These are phyloP conservation scores for Penicillium coffeae DNA, from an alignment of 495 filamentous ascomycete genomes.

Conservation along the genomic window DNA sequence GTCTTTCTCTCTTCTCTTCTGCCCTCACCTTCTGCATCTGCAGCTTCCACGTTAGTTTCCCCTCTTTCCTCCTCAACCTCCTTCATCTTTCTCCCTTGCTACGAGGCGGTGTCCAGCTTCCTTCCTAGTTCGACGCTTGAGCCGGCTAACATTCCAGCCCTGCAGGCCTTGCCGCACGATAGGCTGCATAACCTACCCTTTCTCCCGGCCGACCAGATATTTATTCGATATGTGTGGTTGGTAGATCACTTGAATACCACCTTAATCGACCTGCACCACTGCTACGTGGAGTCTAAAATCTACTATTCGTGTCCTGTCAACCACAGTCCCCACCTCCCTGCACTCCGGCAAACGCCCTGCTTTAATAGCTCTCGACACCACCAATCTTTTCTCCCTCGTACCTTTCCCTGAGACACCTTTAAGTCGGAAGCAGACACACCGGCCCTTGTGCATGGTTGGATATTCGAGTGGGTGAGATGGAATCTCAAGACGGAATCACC, in stretches of 20 bases:
- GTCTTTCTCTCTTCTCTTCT: constrained; percentile 26
- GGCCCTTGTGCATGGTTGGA: constrained; percentile 29
- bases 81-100: constrained; percentile 18
- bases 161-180: constrained; percentile 20
- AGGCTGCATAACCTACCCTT: constrained; percentile 23
- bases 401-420: not conserved
- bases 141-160: constrained; percentile 25
- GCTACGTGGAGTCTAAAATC: constrained; percentile 11
- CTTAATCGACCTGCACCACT: constrained; percentile 9
- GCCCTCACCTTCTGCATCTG: constrained; percentile 14
- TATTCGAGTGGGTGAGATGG: constrained; percentile 37
- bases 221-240: constrained; percentile 15
- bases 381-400: not conserved
- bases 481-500: constrained; percentile 49
- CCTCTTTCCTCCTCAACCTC: constrained; percentile 10
- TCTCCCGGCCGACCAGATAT: constrained; percentile 29
- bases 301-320: constrained; percentile 8
- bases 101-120: not conserved
- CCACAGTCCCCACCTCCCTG: constrained; percentile 6
- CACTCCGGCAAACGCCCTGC: not conserved
- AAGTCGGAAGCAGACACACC: not conserved
- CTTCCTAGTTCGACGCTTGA: constrained; percentile 6
- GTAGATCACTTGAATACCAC: constrained; percentile 11
- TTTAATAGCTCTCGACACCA: constrained; percentile 1
- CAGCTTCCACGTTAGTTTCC: constrained; percentile 12